A percentile compares a stretch with the other conserved stretches of the same genome.
Evolutionary conservation across 2,329 filamentous ascomycete species (phyloP).

Genomic region (Trichoderma sp.): DNA sequence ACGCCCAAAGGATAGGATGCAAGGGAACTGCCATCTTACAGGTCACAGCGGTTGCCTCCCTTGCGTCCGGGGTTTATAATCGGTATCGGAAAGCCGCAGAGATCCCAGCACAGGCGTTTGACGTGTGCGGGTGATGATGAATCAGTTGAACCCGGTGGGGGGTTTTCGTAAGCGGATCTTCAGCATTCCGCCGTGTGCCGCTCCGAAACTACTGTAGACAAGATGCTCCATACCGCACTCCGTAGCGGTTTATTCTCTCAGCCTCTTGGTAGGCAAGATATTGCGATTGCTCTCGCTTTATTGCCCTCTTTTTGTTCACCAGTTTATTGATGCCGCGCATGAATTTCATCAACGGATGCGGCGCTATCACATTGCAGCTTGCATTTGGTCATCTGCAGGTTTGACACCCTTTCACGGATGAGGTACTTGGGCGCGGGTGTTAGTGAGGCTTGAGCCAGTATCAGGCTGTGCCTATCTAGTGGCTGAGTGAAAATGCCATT

Average conservation of each 20-base stretch:
- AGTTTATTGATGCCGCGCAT: not conserved
- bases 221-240: not conserved
- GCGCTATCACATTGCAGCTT: not conserved
- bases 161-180: slow-evolving; percentile 5
- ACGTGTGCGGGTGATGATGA: not conserved
- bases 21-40: slow-evolving; percentile 30
- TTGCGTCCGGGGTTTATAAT: not conserved
- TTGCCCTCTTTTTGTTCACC: not conserved
- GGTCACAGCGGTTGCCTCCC: not conserved
- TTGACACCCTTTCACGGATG: not conserved
- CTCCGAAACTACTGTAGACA: not conserved
- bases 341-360: not conserved
- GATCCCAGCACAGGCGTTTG: not conserved
- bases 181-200: not conserved
- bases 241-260: not conserved
- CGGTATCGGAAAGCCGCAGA: not conserved
- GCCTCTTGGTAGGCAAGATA: not conserved
- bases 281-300: not conserved
- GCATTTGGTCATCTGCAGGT: not conserved
- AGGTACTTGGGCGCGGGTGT: not conserved
- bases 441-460: not conserved
- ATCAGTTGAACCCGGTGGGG: not conserved
- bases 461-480: not conserved
- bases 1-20: slow-evolving; percentile 31
- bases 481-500: not conserved